Evolutionary conservation across 495 filamentous ascomycete species (phyloP).

Genomic region (Lepidopterella palustris): DNA sequence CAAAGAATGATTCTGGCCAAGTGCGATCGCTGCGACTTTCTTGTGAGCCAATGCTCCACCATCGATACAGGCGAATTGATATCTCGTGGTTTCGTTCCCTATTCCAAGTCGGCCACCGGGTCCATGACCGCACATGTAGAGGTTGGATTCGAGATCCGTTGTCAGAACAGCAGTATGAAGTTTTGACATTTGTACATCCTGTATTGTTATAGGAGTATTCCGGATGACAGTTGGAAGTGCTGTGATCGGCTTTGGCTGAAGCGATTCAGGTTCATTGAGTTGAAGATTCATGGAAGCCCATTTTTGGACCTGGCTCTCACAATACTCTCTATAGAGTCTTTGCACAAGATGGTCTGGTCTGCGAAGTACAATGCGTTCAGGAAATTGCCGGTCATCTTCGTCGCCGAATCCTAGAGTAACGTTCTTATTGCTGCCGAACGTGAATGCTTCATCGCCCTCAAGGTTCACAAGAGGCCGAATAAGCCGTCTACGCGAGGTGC

Average conservation of each 20-base stretch:
- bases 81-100: conserved; percentile 81
- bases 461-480: conserved; percentile 34
- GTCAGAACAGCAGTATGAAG: conserved; percentile 87
- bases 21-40: conserved; percentile 62
- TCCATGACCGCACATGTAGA: conserved; percentile 90
- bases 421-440: conserved; percentile 94
- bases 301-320: conserved; percentile 26
- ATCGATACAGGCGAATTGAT: conserved; percentile 74
- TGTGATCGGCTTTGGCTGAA: conserved; percentile 26
- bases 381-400: conserved; percentile 87
- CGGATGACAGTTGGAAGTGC: conserved; percentile 63
- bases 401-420: conserved; percentile 85
- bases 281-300: conserved; percentile 26
- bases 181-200: conserved; percentile 80
- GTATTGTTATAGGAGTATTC: conserved; percentile 62
- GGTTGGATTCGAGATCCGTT: conserved; percentile 81
- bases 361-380: conserved; percentile 69
- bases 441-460: conserved; percentile 78
- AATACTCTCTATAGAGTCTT: conserved; percentile 49
- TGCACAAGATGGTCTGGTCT: conserved; percentile 75
- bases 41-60: conserved; percentile 62
- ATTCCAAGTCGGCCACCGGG: conserved; percentile 84
- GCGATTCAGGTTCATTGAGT: conserved; percentile 18
- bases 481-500: conserved; percentile 1
- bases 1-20: conserved; percentile 88